phyloP scores from a whole-genome alignment of 176 grass and related monocot genomes.

The Bromus sterilis region DNA sequence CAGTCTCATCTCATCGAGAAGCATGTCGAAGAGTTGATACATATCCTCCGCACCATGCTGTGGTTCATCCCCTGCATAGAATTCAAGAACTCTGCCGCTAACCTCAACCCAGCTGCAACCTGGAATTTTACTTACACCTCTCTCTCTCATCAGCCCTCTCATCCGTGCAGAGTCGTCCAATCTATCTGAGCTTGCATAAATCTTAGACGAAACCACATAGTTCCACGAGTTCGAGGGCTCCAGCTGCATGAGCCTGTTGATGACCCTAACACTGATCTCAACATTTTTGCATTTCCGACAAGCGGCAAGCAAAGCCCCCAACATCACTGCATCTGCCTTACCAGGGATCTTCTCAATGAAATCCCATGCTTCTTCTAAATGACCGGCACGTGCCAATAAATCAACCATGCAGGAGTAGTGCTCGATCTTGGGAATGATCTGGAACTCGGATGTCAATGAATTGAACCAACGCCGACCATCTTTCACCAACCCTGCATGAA shows the following conservation, averaged over 20 bases:
- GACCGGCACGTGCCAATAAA: conserved; percentile 57
- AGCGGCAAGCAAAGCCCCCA: conserved; percentile 63
- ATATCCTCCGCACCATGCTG: conserved; percentile 42
- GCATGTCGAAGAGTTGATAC: conserved; percentile 47
- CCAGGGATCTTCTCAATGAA: conserved; percentile 57
- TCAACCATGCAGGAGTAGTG: conserved; percentile 90
- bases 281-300: conserved; percentile 58
- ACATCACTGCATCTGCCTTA: conserved; percentile 60
- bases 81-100: conserved; percentile 59
- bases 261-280: conserved; percentile 64
- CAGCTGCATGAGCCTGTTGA: conserved; percentile 57
- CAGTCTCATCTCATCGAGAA: conserved; percentile 56
- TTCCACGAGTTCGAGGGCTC: conserved; percentile 82
- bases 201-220: conserved; percentile 78
- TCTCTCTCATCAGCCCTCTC: conserved; percentile 71
- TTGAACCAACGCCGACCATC: conserved; percentile 57
- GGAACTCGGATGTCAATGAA: conserved; percentile 43
- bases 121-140: conserved; percentile 65
- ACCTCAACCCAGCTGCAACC: conserved; percentile 86
- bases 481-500: conserved; percentile 60
- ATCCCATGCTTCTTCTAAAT: conserved; percentile 74
- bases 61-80: conserved; percentile 59
- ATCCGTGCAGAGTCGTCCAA: conserved; percentile 79
- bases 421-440: conserved; percentile 53
- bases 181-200: conserved; percentile 57